Conservation (phyloP, 1,284 basidiomycete genomes). For the Cryptococcus hybrid region DNA sequence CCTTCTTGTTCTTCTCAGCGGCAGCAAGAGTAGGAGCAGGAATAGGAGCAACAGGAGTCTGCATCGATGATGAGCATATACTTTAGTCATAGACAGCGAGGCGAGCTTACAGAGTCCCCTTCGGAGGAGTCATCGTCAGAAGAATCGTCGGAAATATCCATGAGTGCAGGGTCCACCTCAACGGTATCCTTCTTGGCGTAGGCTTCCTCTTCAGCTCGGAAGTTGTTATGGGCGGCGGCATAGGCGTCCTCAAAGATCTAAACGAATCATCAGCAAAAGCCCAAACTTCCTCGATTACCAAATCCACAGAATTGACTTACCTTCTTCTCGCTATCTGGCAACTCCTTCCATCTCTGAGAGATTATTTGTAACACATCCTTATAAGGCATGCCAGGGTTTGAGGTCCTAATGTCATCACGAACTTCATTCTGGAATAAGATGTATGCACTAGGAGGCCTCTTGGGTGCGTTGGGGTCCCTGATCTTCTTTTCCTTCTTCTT, state of each 20-base stretch:
- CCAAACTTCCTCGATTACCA: no score
- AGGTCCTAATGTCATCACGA: slow-evolving; percentile 59
- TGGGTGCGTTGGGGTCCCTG: slow-evolving; percentile 91
- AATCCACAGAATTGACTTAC: slow-evolving; percentile 51
- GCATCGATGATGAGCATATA: not conserved
- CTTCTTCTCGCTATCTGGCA: slow-evolving; percentile 68
- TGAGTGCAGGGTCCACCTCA: slow-evolving; percentile 1
- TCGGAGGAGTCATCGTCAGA: slow-evolving; percentile 4
- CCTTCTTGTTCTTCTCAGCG: slow-evolving; percentile 22
- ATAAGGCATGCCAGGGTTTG: slow-evolving; percentile 66
- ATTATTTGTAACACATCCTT: slow-evolving; percentile 71
- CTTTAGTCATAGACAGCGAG: not conserved
- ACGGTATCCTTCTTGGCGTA: slow-evolving; percentile 19
- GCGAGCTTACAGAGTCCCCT: not conserved
- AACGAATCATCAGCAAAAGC: not conserved
- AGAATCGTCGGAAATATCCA: slow-evolving; percentile 5
- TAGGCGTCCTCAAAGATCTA: slow-evolving; percentile 35
- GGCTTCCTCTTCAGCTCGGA: slow-evolving; percentile 24
- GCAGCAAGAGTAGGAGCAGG: slow-evolving; percentile 15
- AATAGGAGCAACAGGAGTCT: slow-evolving; percentile 5
- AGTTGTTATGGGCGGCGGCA: slow-evolving; percentile 21
- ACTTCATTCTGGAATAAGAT: slow-evolving; percentile 94
- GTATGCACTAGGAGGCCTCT: slow-evolving; percentile 91
- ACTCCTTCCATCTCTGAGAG: slow-evolving; percentile 68
- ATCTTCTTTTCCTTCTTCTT: slow-evolving; percentile 51